Conservation (phyloP, 2,329 filamentous ascomycete species). For the Aspergillus fumigatiaffinis region DNA sequence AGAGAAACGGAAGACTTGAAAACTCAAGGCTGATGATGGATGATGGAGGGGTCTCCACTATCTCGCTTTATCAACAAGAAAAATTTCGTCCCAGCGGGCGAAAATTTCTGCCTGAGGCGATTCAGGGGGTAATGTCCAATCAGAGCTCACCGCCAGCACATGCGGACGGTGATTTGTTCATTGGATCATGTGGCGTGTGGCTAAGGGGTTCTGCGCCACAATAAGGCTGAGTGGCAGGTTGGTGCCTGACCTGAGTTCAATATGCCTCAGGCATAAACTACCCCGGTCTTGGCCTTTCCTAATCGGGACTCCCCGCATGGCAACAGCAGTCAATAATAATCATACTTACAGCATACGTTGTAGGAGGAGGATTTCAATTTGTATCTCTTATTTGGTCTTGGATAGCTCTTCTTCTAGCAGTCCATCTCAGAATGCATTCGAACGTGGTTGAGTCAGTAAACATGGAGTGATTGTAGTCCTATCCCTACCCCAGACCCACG, state of each 20-base stretch:
- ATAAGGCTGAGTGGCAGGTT: background rate
- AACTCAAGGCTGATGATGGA: background rate
- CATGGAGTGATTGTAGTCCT: too few species aligned
- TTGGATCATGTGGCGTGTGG: background rate
- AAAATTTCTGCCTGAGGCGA: conserved; percentile 20
- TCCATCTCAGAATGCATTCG: background rate
- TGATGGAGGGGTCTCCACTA: background rate
- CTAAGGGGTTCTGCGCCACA: background rate
- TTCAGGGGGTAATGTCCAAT: background rate
- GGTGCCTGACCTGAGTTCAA: background rate
- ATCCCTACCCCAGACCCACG: background rate
- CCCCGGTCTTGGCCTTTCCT: background rate
- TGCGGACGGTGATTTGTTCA: conserved; percentile 2
- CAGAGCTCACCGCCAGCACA: background rate
- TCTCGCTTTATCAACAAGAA: background rate
- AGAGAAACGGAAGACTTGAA: conserved; percentile 1
- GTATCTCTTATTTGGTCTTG: background rate
- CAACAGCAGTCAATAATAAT: background rate
- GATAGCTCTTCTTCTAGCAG: too few species aligned
- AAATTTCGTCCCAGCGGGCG: background rate
- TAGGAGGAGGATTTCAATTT: background rate
- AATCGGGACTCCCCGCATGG: background rate
- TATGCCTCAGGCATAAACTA: background rate
- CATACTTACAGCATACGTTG: background rate
- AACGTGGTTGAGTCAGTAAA: background rate